phyloP scores from a whole-genome alignment of 257 asterid genomes.

The Rehmannia glutinosa region DNA sequence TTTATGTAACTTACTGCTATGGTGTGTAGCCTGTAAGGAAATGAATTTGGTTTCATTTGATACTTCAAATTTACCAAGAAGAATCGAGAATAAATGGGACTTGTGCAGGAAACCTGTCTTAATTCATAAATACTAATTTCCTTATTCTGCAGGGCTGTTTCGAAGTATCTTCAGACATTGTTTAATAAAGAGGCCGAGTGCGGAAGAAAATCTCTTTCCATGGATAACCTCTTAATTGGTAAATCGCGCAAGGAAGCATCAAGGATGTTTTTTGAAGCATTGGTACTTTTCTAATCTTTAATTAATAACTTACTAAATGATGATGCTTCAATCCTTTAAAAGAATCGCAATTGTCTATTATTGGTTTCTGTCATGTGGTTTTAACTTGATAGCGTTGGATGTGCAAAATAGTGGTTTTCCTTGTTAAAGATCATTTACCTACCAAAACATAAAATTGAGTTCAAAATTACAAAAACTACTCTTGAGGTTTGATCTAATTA shows the following conservation, averaged over 20 bases:
- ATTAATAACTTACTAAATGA: background rate
- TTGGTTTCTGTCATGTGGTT: too few species aligned
- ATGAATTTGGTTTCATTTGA: background rate
- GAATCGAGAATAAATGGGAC: background rate
- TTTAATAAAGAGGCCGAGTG: slow-evolving; percentile 62
- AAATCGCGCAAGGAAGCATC: slow-evolving; percentile 97
- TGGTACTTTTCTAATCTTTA: slow-evolving; percentile 46
- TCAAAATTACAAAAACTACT: too few species aligned
- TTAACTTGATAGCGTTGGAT: too few species aligned
- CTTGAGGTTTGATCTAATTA: too few species aligned
- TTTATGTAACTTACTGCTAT: too few species aligned
- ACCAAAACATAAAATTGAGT: too few species aligned
- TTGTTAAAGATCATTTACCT: too few species aligned
- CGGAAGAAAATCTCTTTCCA: slow-evolving; percentile 53
- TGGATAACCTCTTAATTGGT: slow-evolving; percentile 60
- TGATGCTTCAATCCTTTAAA: background rate
- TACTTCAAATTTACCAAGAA: background rate
- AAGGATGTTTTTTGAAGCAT: slow-evolving; percentile 85
- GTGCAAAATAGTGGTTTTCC: too few species aligned
- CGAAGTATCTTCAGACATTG: slow-evolving; percentile 76
- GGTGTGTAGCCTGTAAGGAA: background rate
- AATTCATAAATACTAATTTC: background rate
- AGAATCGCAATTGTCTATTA: background rate
- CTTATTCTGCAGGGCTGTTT: slow-evolving; percentile 63
- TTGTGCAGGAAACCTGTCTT: background rate